These are phyloP conservation scores for Mycena filopes DNA, from an alignment of 768 basidiomycete species.

Conservation along the genomic window DNA sequence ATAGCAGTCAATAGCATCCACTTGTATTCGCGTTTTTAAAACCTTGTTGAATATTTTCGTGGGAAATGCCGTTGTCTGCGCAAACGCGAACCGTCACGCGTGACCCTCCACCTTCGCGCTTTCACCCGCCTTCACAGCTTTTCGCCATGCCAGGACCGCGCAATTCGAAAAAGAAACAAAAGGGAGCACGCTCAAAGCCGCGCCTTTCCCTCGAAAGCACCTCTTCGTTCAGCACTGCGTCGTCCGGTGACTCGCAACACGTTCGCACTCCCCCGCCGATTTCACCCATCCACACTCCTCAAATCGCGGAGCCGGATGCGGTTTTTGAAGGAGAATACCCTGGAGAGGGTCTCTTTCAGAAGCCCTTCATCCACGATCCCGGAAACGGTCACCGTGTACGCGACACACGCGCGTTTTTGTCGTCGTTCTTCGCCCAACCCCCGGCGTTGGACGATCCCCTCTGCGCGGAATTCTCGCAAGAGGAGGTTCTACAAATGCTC, in stretches of 20 bases:
- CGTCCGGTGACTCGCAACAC: slow-evolving; percentile 6
- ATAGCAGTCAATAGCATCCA: too few species aligned
- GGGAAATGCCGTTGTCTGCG: too few species aligned
- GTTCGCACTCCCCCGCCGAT: slow-evolving; percentile 13
- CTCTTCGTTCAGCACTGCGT: slow-evolving; percentile 14
- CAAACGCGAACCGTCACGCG: too few species aligned
- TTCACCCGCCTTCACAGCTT: too few species aligned
- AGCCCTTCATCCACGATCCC: slow-evolving; percentile 79
- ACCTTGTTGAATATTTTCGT: too few species aligned
- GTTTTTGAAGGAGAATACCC: slow-evolving; percentile 28
- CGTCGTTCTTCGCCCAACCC: slow-evolving; percentile 73
- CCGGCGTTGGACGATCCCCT: slow-evolving; percentile 71
- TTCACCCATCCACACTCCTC: not conserved
- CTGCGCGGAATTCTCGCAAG: slow-evolving; percentile 82
- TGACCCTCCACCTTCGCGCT: slow-evolving; percentile 4
- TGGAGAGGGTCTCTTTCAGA: slow-evolving; percentile 41
- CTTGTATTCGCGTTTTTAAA: too few species aligned
- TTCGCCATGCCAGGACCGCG: slow-evolving; percentile 77
- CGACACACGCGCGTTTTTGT: slow-evolving; percentile 73
- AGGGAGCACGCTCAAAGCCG: slow-evolving; percentile 43
- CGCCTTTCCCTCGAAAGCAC: slow-evolving; percentile 29
- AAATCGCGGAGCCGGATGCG: not conserved
- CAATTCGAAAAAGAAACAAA: slow-evolving; percentile 61
- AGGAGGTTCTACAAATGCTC: slow-evolving; percentile 81
- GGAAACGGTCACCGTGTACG: slow-evolving; percentile 84